Evolutionary conservation across 768 basidiomycete genomes (phyloP).

Genomic region (Mycena latifolia): DNA sequence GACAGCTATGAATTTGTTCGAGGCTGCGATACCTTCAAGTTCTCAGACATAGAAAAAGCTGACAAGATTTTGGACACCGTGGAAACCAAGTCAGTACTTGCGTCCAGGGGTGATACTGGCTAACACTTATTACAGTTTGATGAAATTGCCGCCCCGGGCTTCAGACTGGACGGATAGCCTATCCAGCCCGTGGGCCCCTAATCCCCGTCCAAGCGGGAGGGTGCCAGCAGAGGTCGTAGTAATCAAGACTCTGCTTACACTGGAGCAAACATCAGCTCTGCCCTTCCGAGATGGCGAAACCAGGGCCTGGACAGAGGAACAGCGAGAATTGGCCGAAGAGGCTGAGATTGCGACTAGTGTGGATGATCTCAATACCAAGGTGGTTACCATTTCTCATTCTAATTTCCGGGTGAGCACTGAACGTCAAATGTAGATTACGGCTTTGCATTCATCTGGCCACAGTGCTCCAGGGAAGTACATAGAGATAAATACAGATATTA

Average conservation of each 20-base stretch:
- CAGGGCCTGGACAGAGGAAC: background rate
- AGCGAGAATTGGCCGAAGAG: background rate
- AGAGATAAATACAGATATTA: slow-evolving; percentile 4
- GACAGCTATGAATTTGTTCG: background rate
- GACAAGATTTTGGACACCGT: background rate
- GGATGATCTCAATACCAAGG: background rate
- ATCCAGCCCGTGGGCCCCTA: background rate
- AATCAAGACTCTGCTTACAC: background rate
- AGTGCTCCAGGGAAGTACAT: background rate
- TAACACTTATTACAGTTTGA: no score
- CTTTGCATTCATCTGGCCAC: background rate
- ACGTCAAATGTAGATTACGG: background rate
- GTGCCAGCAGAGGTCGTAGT: background rate
- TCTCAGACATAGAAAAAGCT: background rate
- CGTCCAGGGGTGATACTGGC: no score
- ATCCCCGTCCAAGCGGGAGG: background rate
- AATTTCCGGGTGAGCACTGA: background rate
- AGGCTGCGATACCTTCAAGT: background rate
- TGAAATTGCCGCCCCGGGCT: background rate
- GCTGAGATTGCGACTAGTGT: background rate
- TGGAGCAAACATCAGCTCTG: background rate
- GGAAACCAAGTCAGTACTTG: background rate
- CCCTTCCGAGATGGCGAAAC: background rate
- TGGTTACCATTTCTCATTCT: background rate
- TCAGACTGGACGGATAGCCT: slow-evolving; percentile 9